A percentile compares a stretch with the other conserved stretches of the same genome.
phyloP scores from a whole-genome alignment of 1,139 yeast genomes.

The Suhomyces ambrosiae region DNA sequence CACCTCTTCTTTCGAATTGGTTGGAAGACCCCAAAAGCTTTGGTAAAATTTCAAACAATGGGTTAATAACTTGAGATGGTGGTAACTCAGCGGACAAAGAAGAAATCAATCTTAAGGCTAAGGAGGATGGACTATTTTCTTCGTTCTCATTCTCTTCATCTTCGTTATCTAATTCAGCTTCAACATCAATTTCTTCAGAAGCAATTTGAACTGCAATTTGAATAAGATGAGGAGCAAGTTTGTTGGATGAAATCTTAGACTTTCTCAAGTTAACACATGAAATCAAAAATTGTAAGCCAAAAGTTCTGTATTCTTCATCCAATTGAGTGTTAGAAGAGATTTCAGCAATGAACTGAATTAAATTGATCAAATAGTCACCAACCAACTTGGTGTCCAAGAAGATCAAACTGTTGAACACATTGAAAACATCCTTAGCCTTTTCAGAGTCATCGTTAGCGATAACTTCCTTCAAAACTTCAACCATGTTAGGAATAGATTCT shows the following conservation, averaged over 20 bases:
- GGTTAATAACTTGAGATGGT: constrained; percentile 85
- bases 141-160: constrained; percentile 92
- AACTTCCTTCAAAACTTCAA: constrained; percentile 77
- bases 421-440: constrained; percentile 75
- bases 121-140: constrained; percentile 76
- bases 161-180: constrained; percentile 72
- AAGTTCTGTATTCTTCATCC: constrained; percentile 81
- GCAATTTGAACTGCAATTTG: constrained; percentile 75
- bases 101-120: constrained; percentile 81
- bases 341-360: constrained; percentile 74
- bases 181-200: constrained; percentile 75
- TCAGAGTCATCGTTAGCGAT: constrained; percentile 71
- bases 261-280: constrained; percentile 74
- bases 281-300: constrained; percentile 82
- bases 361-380: constrained; percentile 71
- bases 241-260: constrained; percentile 56
- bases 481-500: constrained; percentile 75
- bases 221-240: constrained; percentile 81
- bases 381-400: constrained; percentile 75
- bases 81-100: constrained; percentile 82
- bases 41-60: constrained; percentile 72
- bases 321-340: constrained; percentile 66
- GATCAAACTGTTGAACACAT: constrained; percentile 79
- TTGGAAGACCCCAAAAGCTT: constrained; percentile 62
- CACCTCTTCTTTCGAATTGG: constrained; percentile 85